A percentile compares a stretch with the other conserved stretches of the same genome.
These are phyloP conservation scores for Pulveroboletus sp. DNA, from an alignment of 768 basidiomycete species.

Conservation along the genomic window DNA sequence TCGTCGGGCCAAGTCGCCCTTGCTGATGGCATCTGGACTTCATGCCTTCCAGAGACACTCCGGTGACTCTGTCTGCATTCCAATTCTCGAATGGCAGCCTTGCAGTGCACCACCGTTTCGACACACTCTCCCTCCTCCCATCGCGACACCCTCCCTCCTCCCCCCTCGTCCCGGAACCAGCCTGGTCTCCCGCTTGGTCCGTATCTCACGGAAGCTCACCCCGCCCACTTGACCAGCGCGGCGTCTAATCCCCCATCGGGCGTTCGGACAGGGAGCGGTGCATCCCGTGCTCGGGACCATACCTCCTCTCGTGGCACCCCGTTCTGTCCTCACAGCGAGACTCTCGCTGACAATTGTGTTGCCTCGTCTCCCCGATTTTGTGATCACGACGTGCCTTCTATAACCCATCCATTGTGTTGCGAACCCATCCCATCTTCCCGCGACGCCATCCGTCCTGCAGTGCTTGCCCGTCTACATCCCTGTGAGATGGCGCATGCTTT, in stretches of 20 bases:
- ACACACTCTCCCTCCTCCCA: neutral
- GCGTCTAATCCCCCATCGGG: neutral
- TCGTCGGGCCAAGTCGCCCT: slow-evolving; percentile 16
- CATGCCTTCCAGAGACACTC: neutral
- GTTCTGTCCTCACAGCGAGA: slow-evolving; percentile 1
- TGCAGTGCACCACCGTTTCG: neutral
- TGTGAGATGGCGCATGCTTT: neutral
- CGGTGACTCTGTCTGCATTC: slow-evolving; percentile 13
- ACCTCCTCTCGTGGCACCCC: too few species aligned
- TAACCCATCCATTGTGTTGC: neutral
- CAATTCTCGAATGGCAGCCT: slow-evolving; percentile 15
- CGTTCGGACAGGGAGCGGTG: neutral
- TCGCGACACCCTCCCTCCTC: neutral
- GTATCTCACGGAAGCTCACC: neutral
- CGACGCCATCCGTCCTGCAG: neutral
- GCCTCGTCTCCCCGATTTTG: neutral
- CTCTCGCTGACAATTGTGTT: neutral
- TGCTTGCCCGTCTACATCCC: neutral
- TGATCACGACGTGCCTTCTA: neutral
- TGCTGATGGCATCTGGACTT: slow-evolving; percentile 6
- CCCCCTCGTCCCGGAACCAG: neutral
- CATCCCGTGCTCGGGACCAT: neutral
- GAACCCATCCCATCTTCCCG: neutral
- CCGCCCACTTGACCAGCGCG: neutral
- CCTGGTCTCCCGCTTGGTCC: too few species aligned